A percentile compares a stretch with the other conserved stretches of the same genome.
phyloP scores from a whole-genome alignment of 1,284 basidiomycete genomes.

The Cryptococcus deneoformans region DNA sequence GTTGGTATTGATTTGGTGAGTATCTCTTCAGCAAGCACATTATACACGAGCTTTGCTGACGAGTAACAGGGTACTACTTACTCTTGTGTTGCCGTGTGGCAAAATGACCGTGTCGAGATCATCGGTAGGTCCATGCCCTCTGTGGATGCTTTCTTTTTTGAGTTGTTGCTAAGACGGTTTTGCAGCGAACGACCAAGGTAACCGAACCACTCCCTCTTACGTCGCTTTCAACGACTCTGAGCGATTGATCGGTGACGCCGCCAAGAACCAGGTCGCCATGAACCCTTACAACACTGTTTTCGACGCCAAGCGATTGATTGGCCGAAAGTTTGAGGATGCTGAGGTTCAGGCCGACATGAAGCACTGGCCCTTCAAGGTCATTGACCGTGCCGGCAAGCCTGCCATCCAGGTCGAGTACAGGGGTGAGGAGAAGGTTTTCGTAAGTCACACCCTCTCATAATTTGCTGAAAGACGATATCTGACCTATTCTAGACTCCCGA shows the following conservation, averaged over 20 bases:
- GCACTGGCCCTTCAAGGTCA: slow-evolving; percentile 69
- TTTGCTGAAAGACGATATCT: slow-evolving; percentile 2
- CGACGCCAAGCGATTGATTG: slow-evolving; percentile 96
- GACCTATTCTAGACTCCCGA: slow-evolving; percentile 67
- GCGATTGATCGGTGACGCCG: slow-evolving; percentile 98
- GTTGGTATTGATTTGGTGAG: slow-evolving; percentile 65
- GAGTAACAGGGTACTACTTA: slow-evolving; percentile 49
- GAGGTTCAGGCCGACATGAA: slow-evolving; percentile 62
- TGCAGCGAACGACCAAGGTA: slow-evolving; percentile 72
- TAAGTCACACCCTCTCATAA: slow-evolving; percentile 14
- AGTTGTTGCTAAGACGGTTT: slow-evolving; percentile 1
- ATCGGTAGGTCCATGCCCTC: slow-evolving; percentile 57
- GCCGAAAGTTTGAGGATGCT: slow-evolving; percentile 80
- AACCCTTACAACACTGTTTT: slow-evolving; percentile 95
- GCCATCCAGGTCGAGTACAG: slow-evolving; percentile 61
- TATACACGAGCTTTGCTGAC: no score
- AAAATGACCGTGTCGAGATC: slow-evolving; percentile 96
- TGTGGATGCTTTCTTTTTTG: neutral
- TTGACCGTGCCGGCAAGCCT: slow-evolving; percentile 59
- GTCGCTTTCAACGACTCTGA: slow-evolving; percentile 97
- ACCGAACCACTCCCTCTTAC: slow-evolving; percentile 98
- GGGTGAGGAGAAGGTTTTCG: slow-evolving; percentile 59
- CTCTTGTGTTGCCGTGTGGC: slow-evolving; percentile 89
- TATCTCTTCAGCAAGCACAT: no score
- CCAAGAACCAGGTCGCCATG: slow-evolving; percentile 97